phyloP scores from a whole-genome alignment of 2,329 filamentous ascomycete genomes.

The Tolypocladium album region DNA sequence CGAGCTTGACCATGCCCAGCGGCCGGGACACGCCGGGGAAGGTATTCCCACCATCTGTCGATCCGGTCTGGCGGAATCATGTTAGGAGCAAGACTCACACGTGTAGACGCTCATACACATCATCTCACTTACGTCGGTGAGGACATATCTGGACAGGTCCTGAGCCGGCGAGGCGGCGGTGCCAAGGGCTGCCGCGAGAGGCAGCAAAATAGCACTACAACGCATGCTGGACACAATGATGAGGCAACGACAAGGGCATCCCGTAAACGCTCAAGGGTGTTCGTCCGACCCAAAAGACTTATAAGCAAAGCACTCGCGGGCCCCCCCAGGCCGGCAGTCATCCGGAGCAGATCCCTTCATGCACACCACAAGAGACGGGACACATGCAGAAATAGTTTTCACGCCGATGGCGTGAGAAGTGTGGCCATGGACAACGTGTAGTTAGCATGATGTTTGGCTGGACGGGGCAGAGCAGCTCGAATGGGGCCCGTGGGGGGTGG shows the following conservation, averaged over 20 bases:
- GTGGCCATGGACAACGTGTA: not conserved
- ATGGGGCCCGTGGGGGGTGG: not conserved
- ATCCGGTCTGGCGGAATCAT: conserved; percentile 25
- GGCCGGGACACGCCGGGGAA: conserved; percentile 38
- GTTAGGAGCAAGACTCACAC: not conserved
- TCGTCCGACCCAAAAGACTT: not conserved
- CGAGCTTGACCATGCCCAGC: conserved; percentile 37
- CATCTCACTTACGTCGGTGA: conserved; percentile 19
- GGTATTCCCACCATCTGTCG: conserved; percentile 34
- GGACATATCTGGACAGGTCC: conserved; percentile 21
- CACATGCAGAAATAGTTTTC: not conserved
- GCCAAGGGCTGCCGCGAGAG: not conserved
- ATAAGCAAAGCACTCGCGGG: not conserved
- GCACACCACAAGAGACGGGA: not conserved
- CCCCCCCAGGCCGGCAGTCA: not conserved
- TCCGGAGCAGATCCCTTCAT: not conserved
- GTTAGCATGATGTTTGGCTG: not conserved
- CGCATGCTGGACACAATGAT: not conserved
- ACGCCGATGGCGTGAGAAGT: not conserved
- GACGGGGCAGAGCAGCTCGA: not conserved
- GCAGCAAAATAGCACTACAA: not conserved
- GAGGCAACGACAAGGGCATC: not conserved
- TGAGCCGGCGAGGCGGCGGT: not conserved
- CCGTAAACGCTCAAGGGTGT: not conserved
- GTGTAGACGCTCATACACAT: not conserved